Evolutionary conservation across 108 stramenopile species (phyloP).

Genomic region (Nitzschia putrida): DNA sequence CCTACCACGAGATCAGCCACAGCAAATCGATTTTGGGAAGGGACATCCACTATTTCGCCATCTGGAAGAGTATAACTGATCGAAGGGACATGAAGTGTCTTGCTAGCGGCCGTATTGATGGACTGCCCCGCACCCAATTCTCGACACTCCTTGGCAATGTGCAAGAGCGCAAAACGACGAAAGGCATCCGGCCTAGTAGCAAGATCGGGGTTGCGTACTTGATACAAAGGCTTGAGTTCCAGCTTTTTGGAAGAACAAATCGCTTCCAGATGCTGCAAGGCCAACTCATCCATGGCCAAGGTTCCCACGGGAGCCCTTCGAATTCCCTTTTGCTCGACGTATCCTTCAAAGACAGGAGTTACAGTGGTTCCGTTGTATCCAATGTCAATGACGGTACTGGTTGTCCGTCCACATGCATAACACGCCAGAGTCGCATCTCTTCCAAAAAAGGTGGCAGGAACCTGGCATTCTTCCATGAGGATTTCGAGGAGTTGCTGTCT

Average conservation of each 20-base stretch:
- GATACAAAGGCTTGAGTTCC: slow-evolving; percentile 68
- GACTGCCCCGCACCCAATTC: slow-evolving; percentile 72
- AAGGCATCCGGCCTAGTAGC: slow-evolving; percentile 44
- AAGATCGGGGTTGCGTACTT: slow-evolving; percentile 44
- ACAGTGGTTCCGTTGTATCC: slow-evolving; percentile 77
- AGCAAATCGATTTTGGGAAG: slow-evolving; percentile 60
- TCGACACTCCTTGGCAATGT: slow-evolving; percentile 67
- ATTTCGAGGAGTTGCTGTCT: slow-evolving; percentile 76
- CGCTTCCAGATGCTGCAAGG: slow-evolving; percentile 48
- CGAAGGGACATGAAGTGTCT: slow-evolving; percentile 58
- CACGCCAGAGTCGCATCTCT: slow-evolving; percentile 81
- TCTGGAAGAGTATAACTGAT: slow-evolving; percentile 71
- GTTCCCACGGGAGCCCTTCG: slow-evolving; percentile 59
- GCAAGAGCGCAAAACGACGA: slow-evolving; percentile 59
- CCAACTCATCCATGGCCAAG: slow-evolving; percentile 59
- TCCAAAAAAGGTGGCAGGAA: slow-evolving; percentile 89
- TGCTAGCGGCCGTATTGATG: slow-evolving; percentile 54
- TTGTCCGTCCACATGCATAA: slow-evolving; percentile 83
- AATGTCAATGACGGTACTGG: slow-evolving; percentile 81
- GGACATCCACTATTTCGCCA: slow-evolving; percentile 70
- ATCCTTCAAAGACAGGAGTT: slow-evolving; percentile 85
- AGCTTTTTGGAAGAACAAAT: slow-evolving; percentile 16
- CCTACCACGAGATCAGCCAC: slow-evolving; percentile 60
- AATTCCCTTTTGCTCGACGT: slow-evolving; percentile 76
- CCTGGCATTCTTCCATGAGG: slow-evolving; percentile 68